A percentile compares a stretch with the other conserved stretches of the same genome.
Evolutionary conservation across 2,329 filamentous ascomycete genomes (phyloP).

Genomic region (Penicillium verrucosum): DNA sequence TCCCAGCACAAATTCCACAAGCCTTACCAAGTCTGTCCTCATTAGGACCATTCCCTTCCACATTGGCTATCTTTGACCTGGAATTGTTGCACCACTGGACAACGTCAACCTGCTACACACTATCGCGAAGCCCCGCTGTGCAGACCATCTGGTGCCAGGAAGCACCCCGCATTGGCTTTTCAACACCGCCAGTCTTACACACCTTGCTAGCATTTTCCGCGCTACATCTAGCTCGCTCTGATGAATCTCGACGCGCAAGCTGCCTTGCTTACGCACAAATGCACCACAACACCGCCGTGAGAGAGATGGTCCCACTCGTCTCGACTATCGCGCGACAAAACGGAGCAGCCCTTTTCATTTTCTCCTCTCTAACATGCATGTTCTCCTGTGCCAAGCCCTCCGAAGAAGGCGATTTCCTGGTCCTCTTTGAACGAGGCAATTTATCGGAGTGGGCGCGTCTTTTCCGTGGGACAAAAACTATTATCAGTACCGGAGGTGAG

Average conservation of each 20-base stretch:
- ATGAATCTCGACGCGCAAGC: conserved; percentile 36
- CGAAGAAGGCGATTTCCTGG: conserved; percentile 35
- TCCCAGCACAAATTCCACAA: neutral
- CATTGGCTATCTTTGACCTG: conserved; percentile 41
- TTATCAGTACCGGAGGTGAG: conserved; percentile 30
- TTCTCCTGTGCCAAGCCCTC: conserved; percentile 39
- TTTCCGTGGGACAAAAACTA: conserved; percentile 36
- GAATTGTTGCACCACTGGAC: conserved; percentile 55
- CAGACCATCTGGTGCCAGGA: conserved; percentile 19
- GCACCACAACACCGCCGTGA: conserved; percentile 37
- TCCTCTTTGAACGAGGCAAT: conserved; percentile 30
- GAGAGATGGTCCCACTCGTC: conserved; percentile 33
- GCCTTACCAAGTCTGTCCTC: neutral
- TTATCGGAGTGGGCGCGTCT: conserved; percentile 41
- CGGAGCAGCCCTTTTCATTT: conserved; percentile 38
- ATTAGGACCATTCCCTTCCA: conserved; percentile 1
- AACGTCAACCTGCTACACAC: conserved; percentile 28
- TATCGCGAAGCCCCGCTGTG: too few relatives aligned
- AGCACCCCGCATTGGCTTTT: conserved; percentile 48
- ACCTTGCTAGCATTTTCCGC: conserved; percentile 49
- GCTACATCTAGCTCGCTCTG: conserved; percentile 48
- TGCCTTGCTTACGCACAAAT: conserved; percentile 41
- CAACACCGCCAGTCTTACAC: conserved; percentile 49
- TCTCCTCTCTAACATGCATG: conserved; percentile 39
- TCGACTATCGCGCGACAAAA: conserved; percentile 34